These are phyloP conservation scores for Tuber magnatum DNA, from an alignment of 495 filamentous ascomycete species.

Conservation along the genomic window DNA sequence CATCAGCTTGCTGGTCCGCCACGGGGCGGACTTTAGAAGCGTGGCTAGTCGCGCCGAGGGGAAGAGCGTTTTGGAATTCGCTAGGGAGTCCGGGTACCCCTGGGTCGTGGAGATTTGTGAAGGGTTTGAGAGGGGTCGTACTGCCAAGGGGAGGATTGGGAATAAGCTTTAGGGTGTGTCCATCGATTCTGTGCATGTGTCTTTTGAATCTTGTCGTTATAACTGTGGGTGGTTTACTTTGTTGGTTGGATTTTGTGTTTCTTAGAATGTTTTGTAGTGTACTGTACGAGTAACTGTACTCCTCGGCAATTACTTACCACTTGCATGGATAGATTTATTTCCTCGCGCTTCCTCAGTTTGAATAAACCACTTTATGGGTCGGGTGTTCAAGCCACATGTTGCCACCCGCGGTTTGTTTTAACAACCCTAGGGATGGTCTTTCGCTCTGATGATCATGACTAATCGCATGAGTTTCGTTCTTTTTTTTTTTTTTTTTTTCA, in stretches of 20 bases:
- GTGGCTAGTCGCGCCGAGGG: not conserved
- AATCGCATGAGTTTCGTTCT: no score
- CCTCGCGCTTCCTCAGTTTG: no score
- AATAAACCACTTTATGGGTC: no score
- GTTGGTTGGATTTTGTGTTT: not conserved
- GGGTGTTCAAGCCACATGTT: no score
- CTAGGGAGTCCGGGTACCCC: not conserved
- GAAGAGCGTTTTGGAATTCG: not conserved
- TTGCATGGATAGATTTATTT: no score
- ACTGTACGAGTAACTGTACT: no score
- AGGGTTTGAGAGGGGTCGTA: not conserved
- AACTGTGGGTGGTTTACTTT: not conserved
- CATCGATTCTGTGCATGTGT: not conserved
- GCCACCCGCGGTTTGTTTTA: no score
- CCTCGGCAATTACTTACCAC: no score
- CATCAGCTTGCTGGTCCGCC: not conserved
- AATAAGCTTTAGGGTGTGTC: not conserved
- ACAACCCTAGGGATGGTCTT: no score
- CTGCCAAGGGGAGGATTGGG: not conserved
- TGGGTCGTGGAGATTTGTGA: not conserved
- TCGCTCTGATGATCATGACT: no score
- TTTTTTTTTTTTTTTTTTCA: no score
- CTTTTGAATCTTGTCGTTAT: not conserved
- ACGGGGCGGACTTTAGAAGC: not conserved
- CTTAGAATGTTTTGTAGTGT: not conserved